Conservation (phyloP, 1,139 yeast genomes). For the Candida tetrigidarum region DNA sequence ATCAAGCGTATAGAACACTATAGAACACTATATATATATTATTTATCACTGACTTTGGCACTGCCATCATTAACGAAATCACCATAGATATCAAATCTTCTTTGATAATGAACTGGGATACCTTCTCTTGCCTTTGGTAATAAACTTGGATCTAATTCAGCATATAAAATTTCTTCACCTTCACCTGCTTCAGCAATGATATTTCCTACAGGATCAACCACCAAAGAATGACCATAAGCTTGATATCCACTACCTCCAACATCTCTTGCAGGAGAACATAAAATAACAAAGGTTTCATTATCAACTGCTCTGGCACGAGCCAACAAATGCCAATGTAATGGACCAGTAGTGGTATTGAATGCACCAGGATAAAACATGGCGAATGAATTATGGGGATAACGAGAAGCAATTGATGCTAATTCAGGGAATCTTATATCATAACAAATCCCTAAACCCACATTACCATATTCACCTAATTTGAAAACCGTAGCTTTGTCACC, state of each 20-base stretch:
- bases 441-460: conserved; percentile 88
- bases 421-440: conserved; percentile 95
- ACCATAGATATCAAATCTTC: conserved; percentile 84
- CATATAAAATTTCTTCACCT: conserved; percentile 79
- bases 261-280: conserved; percentile 92
- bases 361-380: conserved; percentile 97
- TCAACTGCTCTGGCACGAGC: conserved; percentile 90
- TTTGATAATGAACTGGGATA: conserved; percentile 74
- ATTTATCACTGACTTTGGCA: conserved; percentile 42
- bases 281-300: conserved; percentile 76
- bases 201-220: conserved; percentile 85
- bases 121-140: conserved; percentile 66
- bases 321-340: conserved; percentile 89
- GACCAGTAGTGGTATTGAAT: conserved; percentile 94
- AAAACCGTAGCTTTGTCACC: conserved; percentile 84
- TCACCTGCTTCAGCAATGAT: conserved; percentile 84
- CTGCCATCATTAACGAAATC: conserved; percentile 57
- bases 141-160: conserved; percentile 71
- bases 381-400: conserved; percentile 70
- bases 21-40: neutral
- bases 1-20: conserved; percentile 8
- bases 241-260: conserved; percentile 69
- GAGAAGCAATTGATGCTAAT: conserved; percentile 78
- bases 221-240: conserved; percentile 91
- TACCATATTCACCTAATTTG: conserved; percentile 70